Base-by-base conservation (phyloP, 495 filamentous ascomycete genomes). In the Lasiosphaeria hispida region DNA sequence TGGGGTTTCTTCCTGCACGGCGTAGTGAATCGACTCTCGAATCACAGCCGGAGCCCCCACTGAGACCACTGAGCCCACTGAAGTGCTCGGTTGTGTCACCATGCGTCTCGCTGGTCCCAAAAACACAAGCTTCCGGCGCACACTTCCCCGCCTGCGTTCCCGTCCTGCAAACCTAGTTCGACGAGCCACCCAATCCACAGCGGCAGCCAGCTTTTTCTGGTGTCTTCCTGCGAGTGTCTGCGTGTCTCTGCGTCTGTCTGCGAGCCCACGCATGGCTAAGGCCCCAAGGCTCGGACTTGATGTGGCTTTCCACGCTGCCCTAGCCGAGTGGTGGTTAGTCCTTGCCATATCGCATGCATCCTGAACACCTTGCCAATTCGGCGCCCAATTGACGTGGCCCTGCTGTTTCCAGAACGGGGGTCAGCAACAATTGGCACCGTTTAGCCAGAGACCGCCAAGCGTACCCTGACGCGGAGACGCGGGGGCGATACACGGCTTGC, bases 91-190 rank as follows among this genome's bases (percentile, higher is more conserved):
- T 39, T 48, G 42, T 55, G 53, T 55, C 53, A 48, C 53, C 53
- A 37, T 55, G 53, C 40, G 38, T 41, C 42, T n/a, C 14, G 53
- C 10, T 30, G 53, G 53, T 37, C 42, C 33, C 33, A 18, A 5
- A 38, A 36, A 45, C 53, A 42, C 53, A 55, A 6, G 53, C 53
- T 45, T 55, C 53, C 53, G 53, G 41, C 35, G 53, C 51, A 42
- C 13, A 34, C 39, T 45, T 17, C 52, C 52, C 41, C 52, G 52
- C 52, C 52, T 42, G 41, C 53, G 53, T 55, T 55, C 41, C 42
- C 53, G 53, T 30, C 39, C 53, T 55, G 53, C 53, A 55, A 55
- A 48, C 53, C 42, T 47, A 55, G 53, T 48, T 55, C 23, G 30
- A 47, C 34, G 34, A 7, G 15, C 42, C 42, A 15, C 10, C 53